These are phyloP conservation scores for Amyloporia xantha DNA, from an alignment of 768 basidiomycete genomes.

Conservation along the genomic window DNA sequence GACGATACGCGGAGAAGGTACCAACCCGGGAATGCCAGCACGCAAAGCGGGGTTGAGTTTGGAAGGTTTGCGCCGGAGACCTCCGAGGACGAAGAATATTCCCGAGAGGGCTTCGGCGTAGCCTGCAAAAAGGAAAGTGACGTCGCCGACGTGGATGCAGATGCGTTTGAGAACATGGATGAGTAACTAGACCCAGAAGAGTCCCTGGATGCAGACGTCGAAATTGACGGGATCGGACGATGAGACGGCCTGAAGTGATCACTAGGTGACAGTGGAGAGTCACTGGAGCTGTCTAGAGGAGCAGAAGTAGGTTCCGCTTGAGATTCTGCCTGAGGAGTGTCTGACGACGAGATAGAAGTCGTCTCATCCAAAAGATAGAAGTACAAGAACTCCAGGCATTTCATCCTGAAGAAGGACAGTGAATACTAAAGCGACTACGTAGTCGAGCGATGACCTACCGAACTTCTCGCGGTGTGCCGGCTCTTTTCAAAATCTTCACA, in stretches of 20 bases:
- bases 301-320: no score
- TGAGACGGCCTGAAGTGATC: conserved; percentile 3
- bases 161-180: conserved; percentile 15
- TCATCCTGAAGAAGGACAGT: conserved; percentile 56
- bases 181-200: conserved; percentile 8
- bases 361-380: conserved; percentile 91
- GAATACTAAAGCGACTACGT: not conserved
- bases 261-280: no score
- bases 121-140: conserved; percentile 12
- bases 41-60: no score
- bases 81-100: no score
- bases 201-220: not conserved
- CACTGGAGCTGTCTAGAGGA: not conserved
- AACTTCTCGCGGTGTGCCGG: conserved; percentile 81
- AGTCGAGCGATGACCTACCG: conserved; percentile 41
- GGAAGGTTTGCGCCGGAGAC: no score
- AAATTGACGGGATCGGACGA: conserved; percentile 1
- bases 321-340: no score
- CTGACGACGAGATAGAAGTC: conserved; percentile 10
- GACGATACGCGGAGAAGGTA: conserved; percentile 13
- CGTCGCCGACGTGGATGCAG: conserved; percentile 12
- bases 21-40: no score
- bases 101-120: no score
- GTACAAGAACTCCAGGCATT: conserved; percentile 91
- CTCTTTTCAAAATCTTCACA: conserved; percentile 83